Base-by-base conservation (phyloP, 1,284 basidiomycete species). In the Papiliotrema fonsecae region DNA sequence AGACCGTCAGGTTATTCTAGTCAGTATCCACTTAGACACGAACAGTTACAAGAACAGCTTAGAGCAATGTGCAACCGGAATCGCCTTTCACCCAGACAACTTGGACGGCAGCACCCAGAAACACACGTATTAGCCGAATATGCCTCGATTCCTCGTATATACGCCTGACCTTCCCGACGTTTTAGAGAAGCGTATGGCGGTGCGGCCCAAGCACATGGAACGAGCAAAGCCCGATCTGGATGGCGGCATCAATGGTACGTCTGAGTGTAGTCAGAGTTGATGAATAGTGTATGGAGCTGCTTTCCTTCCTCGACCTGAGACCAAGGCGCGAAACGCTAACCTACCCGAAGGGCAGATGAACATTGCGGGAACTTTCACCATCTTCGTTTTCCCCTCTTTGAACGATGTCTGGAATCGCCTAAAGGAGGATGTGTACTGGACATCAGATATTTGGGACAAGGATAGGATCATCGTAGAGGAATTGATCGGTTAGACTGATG, bases 121-220 rank as follows among this genome's bases (percentile, higher is more conserved):
- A n/a, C n/a, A n/a, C n/a, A n/a, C n/a, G n/a, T n/a, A n/a, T n/a
- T n/a, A n/a, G n/a, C n/a, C n/a, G n/a, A n/a, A n/a, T n/a, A 68
- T 67, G 65, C 65, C 65, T 47, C 53, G 57, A 49, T 60, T 57
- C 45, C 51, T 60, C 14, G 51, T 60, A 0, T 67, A 65, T 57
- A 61, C 62, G 47, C 67, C 69, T 28, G 69, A 72, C 54, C 60
- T 66, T 51, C 64, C 67, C 13, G 52, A 69, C 52, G 50, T 57
- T 31, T 57, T 72, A 25, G 55, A 63, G 45, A 57, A 62, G 49
- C 55, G 69, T n/a, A 52, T 65, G 28, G 50, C 50, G 18, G 67
- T 65, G 21, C 53, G 69, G 18, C 54, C 60, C 0, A 58, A 58
- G 22, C 69, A 70, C 48, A 50, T 67, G 22, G 58, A 53, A 28